Conservation (phyloP, 495 filamentous ascomycete genomes). For the Neurospora tetrasperma region DNA sequence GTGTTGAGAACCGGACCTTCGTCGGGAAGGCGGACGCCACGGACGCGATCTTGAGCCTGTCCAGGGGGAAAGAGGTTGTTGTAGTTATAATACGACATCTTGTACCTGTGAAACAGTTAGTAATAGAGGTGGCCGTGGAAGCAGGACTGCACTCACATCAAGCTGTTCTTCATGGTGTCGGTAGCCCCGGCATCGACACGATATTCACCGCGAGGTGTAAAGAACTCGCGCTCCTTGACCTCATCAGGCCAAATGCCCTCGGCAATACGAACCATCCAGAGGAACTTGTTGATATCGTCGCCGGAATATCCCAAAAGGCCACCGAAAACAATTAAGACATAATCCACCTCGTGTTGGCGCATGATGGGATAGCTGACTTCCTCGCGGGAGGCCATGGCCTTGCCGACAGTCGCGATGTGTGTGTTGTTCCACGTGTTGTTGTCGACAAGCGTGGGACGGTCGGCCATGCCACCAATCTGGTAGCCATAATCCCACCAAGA, state of each 20-base stretch:
- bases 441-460: conserved; percentile 93
- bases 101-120: conserved; percentile 66
- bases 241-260: conserved; percentile 99
- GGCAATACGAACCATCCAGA: conserved; percentile 99
- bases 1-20: conserved; percentile 70
- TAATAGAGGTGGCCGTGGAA: not conserved
- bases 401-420: conserved; percentile 97
- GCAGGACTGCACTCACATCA: conserved; percentile 65
- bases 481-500: conserved; percentile 99
- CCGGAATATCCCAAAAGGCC: conserved; percentile 97
- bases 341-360: conserved; percentile 96
- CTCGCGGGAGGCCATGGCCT: conserved; percentile 96
- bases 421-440: conserved; percentile 99
- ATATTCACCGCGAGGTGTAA: conserved; percentile 92
- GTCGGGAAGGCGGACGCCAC: conserved; percentile 68
- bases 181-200: conserved; percentile 87
- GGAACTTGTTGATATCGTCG: conserved; percentile 99
- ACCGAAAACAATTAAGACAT: conserved; percentile 94
- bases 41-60: conserved; percentile 86
- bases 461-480: conserved; percentile 99
- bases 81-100: conserved; percentile 99
- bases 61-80: conserved; percentile 83
- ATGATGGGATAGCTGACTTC: conserved; percentile 98
- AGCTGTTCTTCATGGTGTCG: conserved; percentile 96
- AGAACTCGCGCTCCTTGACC: conserved; percentile 94